Evolutionary conservation across 371 early-diverging fungal genomes (phyloP).

Genomic region (Rhizopus arrhizus): DNA sequence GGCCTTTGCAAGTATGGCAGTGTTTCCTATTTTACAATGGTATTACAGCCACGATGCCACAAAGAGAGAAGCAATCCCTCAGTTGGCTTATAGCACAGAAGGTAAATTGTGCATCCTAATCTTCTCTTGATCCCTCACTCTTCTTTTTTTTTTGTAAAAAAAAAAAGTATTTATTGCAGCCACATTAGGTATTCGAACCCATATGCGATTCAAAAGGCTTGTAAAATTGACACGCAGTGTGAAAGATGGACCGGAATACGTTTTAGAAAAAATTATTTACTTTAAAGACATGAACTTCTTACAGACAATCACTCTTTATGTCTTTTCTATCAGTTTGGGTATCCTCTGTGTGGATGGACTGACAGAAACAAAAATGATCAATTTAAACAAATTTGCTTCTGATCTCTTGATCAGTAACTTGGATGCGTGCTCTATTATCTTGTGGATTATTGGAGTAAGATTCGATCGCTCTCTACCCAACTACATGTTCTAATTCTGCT

Average conservation of each 20-base stretch:
- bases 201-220: constrained; percentile 42
- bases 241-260: constrained; percentile 9
- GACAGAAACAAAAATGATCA: constrained; percentile 26
- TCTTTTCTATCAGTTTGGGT: constrained; percentile 32
- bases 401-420: constrained; percentile 41
- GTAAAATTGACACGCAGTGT: constrained; percentile 25
- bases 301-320: constrained; percentile 35
- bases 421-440: constrained; percentile 32
- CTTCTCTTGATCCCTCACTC: too few relatives aligned
- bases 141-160: background rate
- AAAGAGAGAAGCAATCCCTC: constrained; percentile 44
- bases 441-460: constrained; percentile 51
- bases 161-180: constrained; percentile 38
- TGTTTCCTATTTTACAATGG: constrained; percentile 55
- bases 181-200: constrained; percentile 42
- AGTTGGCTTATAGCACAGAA: constrained; percentile 48
- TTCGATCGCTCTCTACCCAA: background rate
- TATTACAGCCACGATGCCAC: constrained; percentile 27
- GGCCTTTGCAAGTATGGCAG: constrained; percentile 42
- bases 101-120: constrained; percentile 19
- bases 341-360: constrained; percentile 50
- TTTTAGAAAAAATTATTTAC: constrained; percentile 45
- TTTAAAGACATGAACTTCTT: constrained; percentile 56
- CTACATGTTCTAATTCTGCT: background rate
- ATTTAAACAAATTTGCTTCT: constrained; percentile 38